These are phyloP conservation scores for Xylaria sp. DNA, from an alignment of 2,329 filamentous ascomycete genomes.

Conservation along the genomic window DNA sequence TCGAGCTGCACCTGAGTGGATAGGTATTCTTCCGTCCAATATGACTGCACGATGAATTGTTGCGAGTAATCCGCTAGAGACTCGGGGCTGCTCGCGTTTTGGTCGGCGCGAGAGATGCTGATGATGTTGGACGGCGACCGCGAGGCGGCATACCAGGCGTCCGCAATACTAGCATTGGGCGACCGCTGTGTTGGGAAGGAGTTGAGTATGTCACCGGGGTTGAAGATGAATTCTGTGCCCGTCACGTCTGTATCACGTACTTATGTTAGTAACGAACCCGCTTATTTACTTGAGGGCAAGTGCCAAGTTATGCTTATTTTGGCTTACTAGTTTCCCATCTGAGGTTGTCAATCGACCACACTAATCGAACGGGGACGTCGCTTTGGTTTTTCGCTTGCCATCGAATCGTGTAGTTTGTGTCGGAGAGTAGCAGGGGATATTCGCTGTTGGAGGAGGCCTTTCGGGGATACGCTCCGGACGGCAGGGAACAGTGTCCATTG, in stretches of 20 bases:
- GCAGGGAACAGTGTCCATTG: conserved; percentile 1
- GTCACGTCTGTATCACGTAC: not conserved
- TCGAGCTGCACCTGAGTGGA: not conserved
- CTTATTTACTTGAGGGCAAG: not conserved
- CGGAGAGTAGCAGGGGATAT: not conserved
- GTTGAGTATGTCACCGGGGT: not conserved
- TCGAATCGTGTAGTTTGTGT: conserved; percentile 4
- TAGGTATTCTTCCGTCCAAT: not conserved
- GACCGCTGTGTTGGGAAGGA: not conserved
- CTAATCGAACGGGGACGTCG: not conserved
- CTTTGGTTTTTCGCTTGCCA: not conserved
- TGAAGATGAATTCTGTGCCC: conserved; percentile 13
- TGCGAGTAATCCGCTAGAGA: not conserved
- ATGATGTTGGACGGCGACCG: not conserved
- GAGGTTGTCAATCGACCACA: not conserved
- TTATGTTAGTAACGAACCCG: not conserved
- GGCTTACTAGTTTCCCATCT: conserved; percentile 13
- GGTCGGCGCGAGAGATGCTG: not conserved
- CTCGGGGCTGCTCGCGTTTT: not conserved
- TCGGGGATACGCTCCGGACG: not conserved
- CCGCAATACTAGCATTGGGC: not conserved
- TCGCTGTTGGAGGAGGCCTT: not conserved
- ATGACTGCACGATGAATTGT: not conserved
- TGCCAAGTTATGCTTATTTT: not conserved
- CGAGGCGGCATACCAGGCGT: conserved; percentile 1